Conservation (phyloP, 352 stramenopile genomes). For the Phytopythium cucurbitacearum region DNA sequence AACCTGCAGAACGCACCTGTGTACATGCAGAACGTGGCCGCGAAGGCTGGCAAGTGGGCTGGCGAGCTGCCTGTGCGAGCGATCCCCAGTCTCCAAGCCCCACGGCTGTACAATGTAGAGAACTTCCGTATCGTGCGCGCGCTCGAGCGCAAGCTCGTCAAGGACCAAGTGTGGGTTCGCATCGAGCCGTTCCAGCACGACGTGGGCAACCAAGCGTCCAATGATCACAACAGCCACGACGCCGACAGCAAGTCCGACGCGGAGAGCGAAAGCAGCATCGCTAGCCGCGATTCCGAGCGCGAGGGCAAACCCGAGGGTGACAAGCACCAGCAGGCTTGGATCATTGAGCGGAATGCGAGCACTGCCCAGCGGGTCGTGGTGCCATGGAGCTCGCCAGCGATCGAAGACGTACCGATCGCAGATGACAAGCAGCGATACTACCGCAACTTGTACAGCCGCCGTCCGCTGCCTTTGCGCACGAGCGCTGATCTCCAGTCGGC, state of each 20-base stretch:
- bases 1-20: constrained; percentile 28
- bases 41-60: constrained; percentile 44
- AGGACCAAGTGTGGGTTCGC: constrained; percentile 70
- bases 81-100: constrained; percentile 58
- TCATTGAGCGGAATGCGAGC: constrained; percentile 75
- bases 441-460: constrained; percentile 58
- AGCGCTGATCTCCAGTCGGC: constrained; percentile 39
- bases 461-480: constrained; percentile 47
- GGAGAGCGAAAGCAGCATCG: constrained; percentile 1
- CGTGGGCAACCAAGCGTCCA: constrained; percentile 6
- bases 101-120: constrained; percentile 40
- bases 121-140: constrained; percentile 51
- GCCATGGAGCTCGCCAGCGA: constrained; percentile 39
- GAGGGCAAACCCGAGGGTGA: constrained; percentile 1
- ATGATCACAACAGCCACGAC: constrained; percentile 7
- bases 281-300: constrained; percentile 2
- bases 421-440: constrained; percentile 63
- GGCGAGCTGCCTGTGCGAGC: constrained; percentile 60
- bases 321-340: constrained; percentile 34
- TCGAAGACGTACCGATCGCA: constrained; percentile 20
- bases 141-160: constrained; percentile 64
- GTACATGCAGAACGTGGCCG: constrained; percentile 69
- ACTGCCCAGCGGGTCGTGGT: constrained; percentile 57
- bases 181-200: constrained; percentile 22
- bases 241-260: constrained; percentile 10